Conservation (phyloP, 768 basidiomycete species). For the Podaxis sp. region DNA sequence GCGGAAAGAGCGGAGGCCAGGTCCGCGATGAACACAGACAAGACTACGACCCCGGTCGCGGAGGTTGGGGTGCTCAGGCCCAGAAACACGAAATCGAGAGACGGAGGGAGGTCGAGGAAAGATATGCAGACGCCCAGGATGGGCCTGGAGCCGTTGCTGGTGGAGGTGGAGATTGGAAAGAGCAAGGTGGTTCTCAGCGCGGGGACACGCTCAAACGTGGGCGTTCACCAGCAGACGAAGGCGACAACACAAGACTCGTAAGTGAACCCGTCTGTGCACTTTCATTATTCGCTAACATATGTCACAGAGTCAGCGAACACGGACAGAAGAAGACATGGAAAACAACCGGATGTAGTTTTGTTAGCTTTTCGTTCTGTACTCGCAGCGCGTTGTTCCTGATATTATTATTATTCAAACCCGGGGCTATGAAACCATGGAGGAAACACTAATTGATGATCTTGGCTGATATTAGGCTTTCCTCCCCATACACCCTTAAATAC, state of each 20-base stretch:
- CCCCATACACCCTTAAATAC: constrained; percentile 26
- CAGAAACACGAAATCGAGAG: constrained; percentile 71
- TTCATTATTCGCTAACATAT: not conserved
- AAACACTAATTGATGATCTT: constrained; percentile 34
- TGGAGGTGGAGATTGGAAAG: constrained; percentile 86
- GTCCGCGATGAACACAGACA: constrained; percentile 95
- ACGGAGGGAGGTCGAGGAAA: constrained; percentile 78
- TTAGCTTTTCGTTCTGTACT: constrained; percentile 8
- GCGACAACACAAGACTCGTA: constrained; percentile 53
- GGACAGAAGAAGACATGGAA: constrained; percentile 63
- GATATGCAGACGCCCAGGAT: constrained; percentile 78
- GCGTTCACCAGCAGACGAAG: constrained; percentile 78
- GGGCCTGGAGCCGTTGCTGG: constrained; percentile 78
- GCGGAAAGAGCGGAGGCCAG: constrained; percentile 97
- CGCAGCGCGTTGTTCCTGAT: constrained; percentile 22
- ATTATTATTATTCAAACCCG: constrained; percentile 17
- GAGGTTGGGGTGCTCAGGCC: constrained; percentile 90
- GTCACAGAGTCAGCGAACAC: constrained; percentile 51
- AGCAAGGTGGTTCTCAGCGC: constrained; percentile 38
- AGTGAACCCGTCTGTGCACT: constrained; percentile 20
- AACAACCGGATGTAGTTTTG: constrained; percentile 60
- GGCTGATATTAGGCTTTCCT: constrained; percentile 19
- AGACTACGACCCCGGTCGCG: constrained; percentile 95
- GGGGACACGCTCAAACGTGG: constrained; percentile 57
- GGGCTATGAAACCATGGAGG: not conserved